Percentiles rank a stretch among this genome's conserved stretches.
phyloP scores from a whole-genome alignment of 495 filamentous ascomycete genomes.

The Tuber microsphaerosporum region DNA sequence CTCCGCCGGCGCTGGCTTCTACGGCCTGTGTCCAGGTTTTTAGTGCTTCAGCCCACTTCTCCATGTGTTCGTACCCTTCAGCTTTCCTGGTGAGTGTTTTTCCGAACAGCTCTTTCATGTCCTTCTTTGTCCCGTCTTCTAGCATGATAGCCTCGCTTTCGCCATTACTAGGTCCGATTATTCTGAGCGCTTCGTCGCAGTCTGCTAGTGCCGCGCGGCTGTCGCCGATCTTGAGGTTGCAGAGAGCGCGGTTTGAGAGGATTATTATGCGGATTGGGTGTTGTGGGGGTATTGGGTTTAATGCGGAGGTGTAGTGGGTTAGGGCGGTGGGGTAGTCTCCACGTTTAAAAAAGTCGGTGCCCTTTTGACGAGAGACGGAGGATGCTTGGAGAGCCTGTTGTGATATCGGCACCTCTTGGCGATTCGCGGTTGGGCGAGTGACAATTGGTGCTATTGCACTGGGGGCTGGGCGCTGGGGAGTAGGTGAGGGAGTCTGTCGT shows the following conservation, averaged over 20 bases:
- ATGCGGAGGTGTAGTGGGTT: constrained; percentile 67
- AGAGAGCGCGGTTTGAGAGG: constrained; percentile 85
- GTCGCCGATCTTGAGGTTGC: constrained; percentile 79
- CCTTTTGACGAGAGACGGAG: constrained; percentile 65
- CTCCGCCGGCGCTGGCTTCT: constrained; percentile 73
- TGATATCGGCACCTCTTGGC: constrained; percentile 54
- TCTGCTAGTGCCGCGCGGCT: constrained; percentile 76
- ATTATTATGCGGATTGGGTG: constrained; percentile 81
- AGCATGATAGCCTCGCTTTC: constrained; percentile 63
- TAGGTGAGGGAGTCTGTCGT: neutral
- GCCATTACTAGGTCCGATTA: constrained; percentile 74
- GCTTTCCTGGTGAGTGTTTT: constrained; percentile 92
- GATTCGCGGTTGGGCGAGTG: constrained; percentile 44
- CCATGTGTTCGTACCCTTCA: constrained; percentile 89
- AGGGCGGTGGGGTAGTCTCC: constrained; percentile 87
- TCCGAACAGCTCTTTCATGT: constrained; percentile 86
- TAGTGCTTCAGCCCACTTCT: constrained; percentile 81
- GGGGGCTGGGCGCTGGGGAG: constrained; percentile 15
- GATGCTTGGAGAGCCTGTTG: constrained; percentile 62
- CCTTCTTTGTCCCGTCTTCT: constrained; percentile 55
- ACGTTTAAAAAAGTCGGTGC: constrained; percentile 81
- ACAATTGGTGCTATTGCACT: constrained; percentile 21
- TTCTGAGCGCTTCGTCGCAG: constrained; percentile 66
- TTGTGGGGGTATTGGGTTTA: constrained; percentile 63
- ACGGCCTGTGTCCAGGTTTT: constrained; percentile 74